phyloP scores from a whole-genome alignment of 345 rosid genomes.

The Pelargonium nanum region DNA sequence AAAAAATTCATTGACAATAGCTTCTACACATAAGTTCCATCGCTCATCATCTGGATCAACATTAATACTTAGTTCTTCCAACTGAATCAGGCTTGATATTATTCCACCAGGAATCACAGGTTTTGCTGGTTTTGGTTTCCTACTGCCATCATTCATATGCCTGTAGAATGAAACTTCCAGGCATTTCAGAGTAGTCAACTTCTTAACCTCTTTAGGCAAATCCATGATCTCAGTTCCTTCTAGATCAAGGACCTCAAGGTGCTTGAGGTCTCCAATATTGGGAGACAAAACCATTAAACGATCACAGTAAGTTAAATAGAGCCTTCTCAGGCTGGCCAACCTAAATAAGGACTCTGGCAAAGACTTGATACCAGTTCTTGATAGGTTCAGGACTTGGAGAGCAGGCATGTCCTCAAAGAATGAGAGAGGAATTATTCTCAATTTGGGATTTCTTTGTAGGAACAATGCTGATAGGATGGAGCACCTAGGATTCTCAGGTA shows the following conservation, averaged over 20 bases:
- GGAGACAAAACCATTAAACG: conserved; percentile 16
- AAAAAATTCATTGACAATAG: not conserved
- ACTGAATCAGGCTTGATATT: not conserved
- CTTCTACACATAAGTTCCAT: conserved; percentile 4
- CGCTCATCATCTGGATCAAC: conserved; percentile 12
- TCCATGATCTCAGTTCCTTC: not conserved
- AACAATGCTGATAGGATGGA: not conserved
- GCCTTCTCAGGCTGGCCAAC: conserved; percentile 13
- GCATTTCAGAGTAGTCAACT: not conserved
- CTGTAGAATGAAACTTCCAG: not conserved
- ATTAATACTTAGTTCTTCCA: conserved; percentile 11
- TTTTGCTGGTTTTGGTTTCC: not conserved
- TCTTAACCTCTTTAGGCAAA: not conserved
- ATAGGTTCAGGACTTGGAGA: conserved; percentile 17
- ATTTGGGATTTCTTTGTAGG: conserved; percentile 14
- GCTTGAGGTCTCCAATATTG: conserved; percentile 12
- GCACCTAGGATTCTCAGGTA: conserved; percentile 11
- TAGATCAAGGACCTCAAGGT: not conserved
- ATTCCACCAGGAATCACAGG: conserved; percentile 1
- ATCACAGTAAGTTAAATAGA: conserved; percentile 11
- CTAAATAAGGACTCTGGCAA: conserved; percentile 17
- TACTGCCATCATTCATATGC: not conserved
- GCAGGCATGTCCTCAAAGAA: conserved; percentile 15
- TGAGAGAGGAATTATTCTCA: conserved; percentile 12
- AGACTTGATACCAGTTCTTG: conserved; percentile 19